phyloP scores from a whole-genome alignment of 2,329 filamentous ascomycete genomes.

The Lachnellula cervina region DNA sequence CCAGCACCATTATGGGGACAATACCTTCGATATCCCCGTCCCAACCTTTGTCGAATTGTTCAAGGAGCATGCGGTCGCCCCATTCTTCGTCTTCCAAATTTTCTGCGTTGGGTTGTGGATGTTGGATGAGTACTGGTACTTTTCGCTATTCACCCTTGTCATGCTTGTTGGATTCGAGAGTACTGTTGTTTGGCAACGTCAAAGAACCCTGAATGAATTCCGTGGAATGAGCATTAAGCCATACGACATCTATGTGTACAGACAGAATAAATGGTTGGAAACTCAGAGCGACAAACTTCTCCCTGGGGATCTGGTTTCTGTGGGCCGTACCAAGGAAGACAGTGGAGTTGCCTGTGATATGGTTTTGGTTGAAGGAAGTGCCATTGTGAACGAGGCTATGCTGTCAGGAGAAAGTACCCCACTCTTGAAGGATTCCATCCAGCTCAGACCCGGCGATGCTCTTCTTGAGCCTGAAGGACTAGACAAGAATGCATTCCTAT shows the following conservation, averaged over 20 bases:
- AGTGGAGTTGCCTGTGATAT: slow-evolving; percentile 97
- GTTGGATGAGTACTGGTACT: slow-evolving; percentile 99
- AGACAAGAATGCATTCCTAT: slow-evolving; percentile 95
- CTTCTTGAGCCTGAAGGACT: slow-evolving; percentile 80
- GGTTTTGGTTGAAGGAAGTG: slow-evolving; percentile 88
- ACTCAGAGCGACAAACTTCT: slow-evolving; percentile 86
- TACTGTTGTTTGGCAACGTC: slow-evolving; percentile 97
- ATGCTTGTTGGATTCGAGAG: slow-evolving; percentile 98
- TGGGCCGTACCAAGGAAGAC: slow-evolving; percentile 91
- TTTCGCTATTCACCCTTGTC: slow-evolving; percentile 96
- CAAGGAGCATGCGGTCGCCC: slow-evolving; percentile 96
- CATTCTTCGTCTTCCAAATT: slow-evolving; percentile 98
- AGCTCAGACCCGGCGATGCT: slow-evolving; percentile 79
- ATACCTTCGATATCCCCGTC: slow-evolving; percentile 96
- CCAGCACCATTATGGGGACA: slow-evolving; percentile 89
- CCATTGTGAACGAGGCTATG: slow-evolving; percentile 99
- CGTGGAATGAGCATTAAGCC: slow-evolving; percentile 99
- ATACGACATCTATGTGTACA: slow-evolving; percentile 88
- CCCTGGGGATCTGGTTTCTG: slow-evolving; percentile 89
- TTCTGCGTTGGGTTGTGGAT: slow-evolving; percentile 99
- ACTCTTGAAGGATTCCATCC: slow-evolving; percentile 90
- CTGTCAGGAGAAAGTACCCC: slow-evolving; percentile 97
- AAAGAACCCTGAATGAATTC: slow-evolving; percentile 93
- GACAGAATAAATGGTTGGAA: slow-evolving; percentile 82
- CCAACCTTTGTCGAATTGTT: slow-evolving; percentile 94